These are phyloP conservation scores for Orbilia blumenaviensis DNA, from an alignment of 2,329 filamentous ascomycete genomes.

Conservation along the genomic window DNA sequence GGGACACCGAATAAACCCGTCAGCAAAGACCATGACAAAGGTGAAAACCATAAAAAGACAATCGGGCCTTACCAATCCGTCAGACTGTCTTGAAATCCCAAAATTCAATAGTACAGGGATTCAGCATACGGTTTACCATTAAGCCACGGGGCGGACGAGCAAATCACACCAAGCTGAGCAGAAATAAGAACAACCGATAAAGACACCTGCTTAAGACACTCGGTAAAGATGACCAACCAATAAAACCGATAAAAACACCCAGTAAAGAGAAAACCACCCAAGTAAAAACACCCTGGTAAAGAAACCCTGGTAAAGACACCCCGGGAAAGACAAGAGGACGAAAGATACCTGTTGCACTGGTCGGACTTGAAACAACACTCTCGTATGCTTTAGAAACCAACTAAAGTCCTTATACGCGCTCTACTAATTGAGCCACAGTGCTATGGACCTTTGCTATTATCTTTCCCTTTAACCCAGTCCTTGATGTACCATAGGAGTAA, in stretches of 20 bases:
- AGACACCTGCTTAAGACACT: no score
- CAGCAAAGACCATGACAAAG: background rate
- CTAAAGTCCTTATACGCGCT: constrained; percentile 6
- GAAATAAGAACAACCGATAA: no score
- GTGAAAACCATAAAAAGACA: background rate
- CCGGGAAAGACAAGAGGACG: no score
- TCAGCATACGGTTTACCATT: no score
- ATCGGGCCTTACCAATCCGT: background rate
- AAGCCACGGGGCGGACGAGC: no score
- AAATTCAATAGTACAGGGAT: background rate
- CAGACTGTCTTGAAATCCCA: background rate
- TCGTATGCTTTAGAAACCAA: constrained; percentile 9
- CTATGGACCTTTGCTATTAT: background rate
- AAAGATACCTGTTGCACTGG: no score
- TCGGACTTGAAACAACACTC: background rate
- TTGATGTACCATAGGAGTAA: background rate
- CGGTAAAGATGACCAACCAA: no score
- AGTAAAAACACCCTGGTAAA: no score
- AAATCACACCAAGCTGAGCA: no score
- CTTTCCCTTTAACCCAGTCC: background rate
- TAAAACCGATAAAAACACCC: no score
- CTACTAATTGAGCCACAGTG: constrained; percentile 1
- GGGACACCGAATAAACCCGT: background rate
- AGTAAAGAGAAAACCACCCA: no score
- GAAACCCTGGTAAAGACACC: no score